A percentile compares a stretch with the other conserved stretches of the same genome.
Conservation (phyloP, 805 yeast genomes). For the Spathaspora gorwiae region DNA sequence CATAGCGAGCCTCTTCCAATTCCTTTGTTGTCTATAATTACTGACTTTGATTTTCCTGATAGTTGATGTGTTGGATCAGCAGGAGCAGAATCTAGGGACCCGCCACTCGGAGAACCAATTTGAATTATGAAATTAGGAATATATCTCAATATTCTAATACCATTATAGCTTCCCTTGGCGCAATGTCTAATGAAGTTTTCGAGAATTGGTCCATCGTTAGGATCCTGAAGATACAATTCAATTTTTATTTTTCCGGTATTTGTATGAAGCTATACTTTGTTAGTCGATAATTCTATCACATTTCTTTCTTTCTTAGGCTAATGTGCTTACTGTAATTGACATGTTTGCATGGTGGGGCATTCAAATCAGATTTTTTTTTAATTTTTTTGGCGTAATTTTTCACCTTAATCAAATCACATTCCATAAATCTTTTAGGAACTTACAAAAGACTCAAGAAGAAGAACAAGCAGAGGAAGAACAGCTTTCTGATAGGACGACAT, state of each 20-base stretch:
- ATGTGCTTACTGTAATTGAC: slow-evolving; percentile 1
- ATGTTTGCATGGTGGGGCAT: background rate
- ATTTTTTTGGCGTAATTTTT: too few relatives aligned
- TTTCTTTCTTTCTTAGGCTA: background rate
- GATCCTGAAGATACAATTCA: slow-evolving; percentile 7
- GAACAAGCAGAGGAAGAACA: too few relatives aligned
- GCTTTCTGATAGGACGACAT: too few relatives aligned
- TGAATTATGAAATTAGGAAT: slow-evolving; percentile 17
- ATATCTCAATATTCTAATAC: slow-evolving; percentile 13
- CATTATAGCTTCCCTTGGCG: slow-evolving; percentile 16
- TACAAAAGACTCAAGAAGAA: too few relatives aligned
- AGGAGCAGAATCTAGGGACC: slow-evolving; percentile 10
- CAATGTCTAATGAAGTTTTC: slow-evolving; percentile 19
- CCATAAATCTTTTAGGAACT: too few relatives aligned
- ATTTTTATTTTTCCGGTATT: slow-evolving; percentile 14
- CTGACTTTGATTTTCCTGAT: background rate
- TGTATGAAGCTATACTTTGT: slow-evolving; percentile 12
- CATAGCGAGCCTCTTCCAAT: slow-evolving; percentile 13
- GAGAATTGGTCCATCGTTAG: slow-evolving; percentile 9
- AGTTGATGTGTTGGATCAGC: slow-evolving; percentile 8
- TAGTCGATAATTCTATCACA: background rate
- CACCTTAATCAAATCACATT: too few relatives aligned
- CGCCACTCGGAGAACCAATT: slow-evolving; percentile 17
- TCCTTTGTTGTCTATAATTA: background rate
- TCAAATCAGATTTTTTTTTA: too few relatives aligned